Conservation (phyloP, 352 stramenopile species). For the Halophytophthora polymorphica region DNA sequence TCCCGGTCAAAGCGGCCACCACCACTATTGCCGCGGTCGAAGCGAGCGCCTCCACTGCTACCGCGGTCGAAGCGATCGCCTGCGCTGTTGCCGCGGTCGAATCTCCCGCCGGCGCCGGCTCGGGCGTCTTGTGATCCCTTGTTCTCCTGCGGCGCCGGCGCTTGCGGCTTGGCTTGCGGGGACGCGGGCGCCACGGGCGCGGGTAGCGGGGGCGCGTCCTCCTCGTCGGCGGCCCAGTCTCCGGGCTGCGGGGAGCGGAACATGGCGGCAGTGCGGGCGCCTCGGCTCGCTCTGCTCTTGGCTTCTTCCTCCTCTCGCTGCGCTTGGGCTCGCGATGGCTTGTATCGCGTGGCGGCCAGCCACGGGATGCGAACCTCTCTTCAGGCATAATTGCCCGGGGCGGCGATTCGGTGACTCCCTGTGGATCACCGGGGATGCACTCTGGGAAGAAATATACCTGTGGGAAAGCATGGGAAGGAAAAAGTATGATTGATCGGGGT, state of each 20-base stretch:
- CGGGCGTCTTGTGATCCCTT: conserved; percentile 8
- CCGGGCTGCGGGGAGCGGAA: conserved; percentile 64
- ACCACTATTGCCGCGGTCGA: conserved; percentile 14
- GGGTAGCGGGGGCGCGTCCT: conserved; percentile 32
- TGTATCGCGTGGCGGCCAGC: too few relatives aligned
- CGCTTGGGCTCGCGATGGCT: too few relatives aligned
- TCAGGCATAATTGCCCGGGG: too few relatives aligned
- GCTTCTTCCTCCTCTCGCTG: conserved; percentile 1
- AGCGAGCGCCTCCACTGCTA: conserved; percentile 8
- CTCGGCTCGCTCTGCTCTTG: too few relatives aligned
- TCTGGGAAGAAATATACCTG: too few relatives aligned
- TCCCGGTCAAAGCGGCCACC: conserved; percentile 10
- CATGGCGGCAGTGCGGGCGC: too few relatives aligned
- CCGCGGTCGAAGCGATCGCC: conserved; percentile 8
- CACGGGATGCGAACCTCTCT: too few relatives aligned
- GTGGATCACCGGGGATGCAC: too few relatives aligned
- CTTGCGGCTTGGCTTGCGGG: background rate
- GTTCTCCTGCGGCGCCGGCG: background rate
- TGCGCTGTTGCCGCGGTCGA: conserved; percentile 1
- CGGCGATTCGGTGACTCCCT: too few relatives aligned
- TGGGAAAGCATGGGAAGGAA: too few relatives aligned
- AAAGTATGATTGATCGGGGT: too few relatives aligned
- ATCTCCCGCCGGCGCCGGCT: conserved; percentile 11
- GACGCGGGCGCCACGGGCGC: background rate
- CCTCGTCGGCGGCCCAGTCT: conserved; percentile 77